Conservation (phyloP, 495 filamentous ascomycete genomes). For the Aspergillus sparsus region DNA sequence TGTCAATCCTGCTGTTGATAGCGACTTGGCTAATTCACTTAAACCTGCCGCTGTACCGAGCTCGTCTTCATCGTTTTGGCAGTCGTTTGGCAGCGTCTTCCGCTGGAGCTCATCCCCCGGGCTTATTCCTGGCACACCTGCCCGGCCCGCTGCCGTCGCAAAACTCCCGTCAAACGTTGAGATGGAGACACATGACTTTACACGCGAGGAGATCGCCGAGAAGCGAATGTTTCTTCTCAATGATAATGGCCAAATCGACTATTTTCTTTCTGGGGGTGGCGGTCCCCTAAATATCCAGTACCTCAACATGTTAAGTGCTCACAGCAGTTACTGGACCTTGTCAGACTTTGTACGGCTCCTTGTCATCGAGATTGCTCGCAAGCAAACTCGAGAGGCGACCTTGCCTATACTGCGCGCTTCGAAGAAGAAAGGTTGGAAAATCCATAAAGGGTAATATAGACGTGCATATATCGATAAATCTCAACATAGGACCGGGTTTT, state of each 20-base stretch:
- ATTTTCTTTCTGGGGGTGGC: slow-evolving; percentile 73
- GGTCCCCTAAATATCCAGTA: slow-evolving; percentile 93
- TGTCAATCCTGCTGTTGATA: slow-evolving; percentile 86
- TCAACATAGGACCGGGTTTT: background rate
- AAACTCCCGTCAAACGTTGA: slow-evolving; percentile 89
- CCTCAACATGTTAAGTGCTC: slow-evolving; percentile 94
- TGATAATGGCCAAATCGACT: slow-evolving; percentile 95
- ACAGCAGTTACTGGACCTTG: slow-evolving; percentile 89
- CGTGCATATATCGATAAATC: background rate
- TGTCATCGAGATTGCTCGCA: slow-evolving; percentile 81
- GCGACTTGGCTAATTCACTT: slow-evolving; percentile 71
- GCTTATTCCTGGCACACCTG: slow-evolving; percentile 23
- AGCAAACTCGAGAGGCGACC: slow-evolving; percentile 66
- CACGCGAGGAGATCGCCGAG: slow-evolving; percentile 88
- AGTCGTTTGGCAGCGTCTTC: slow-evolving; percentile 66
- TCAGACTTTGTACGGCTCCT: slow-evolving; percentile 83
- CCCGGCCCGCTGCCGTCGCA: slow-evolving; percentile 45
- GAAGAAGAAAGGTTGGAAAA: slow-evolving; percentile 63
- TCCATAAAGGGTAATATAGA: slow-evolving; percentile 32
- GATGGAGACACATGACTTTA: slow-evolving; percentile 93
- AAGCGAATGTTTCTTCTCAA: slow-evolving; percentile 85
- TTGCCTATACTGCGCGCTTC: slow-evolving; percentile 69
- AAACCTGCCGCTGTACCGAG: slow-evolving; percentile 78
- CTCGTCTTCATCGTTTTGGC: slow-evolving; percentile 63
- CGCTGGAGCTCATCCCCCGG: slow-evolving; percentile 45